Percentiles rank a stretch among this genome's conserved stretches.
These are phyloP conservation scores for Euphorbia lathyris DNA, from an alignment of 345 rosid species.

Conservation along the genomic window DNA sequence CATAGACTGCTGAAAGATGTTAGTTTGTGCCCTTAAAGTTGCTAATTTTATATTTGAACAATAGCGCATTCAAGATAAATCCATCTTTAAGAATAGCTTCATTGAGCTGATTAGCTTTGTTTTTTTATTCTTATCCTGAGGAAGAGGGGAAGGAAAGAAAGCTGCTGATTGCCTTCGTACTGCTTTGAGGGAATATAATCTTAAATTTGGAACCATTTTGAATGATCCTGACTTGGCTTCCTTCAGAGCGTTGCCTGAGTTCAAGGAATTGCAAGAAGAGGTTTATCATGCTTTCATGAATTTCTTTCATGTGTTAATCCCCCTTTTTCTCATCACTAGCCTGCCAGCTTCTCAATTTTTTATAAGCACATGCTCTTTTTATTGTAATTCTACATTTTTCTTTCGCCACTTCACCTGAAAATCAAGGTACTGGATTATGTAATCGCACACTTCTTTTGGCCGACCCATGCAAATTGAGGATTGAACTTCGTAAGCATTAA, in stretches of 20 bases:
- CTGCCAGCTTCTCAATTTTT: not conserved
- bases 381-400: not conserved
- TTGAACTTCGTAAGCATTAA: constrained; percentile 4
- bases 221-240: constrained; percentile 96
- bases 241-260: constrained; percentile 89
- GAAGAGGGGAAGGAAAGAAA: constrained; percentile 80
- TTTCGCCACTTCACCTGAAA: not conserved
- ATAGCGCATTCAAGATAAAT: not conserved
- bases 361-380: not conserved
- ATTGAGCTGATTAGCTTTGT: constrained; percentile 10
- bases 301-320: not conserved
- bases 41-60: not conserved
- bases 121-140: constrained; percentile 24
- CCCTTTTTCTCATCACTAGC: not conserved
- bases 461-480: not conserved
- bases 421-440: not conserved
- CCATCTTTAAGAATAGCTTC: not conserved
- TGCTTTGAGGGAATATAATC: constrained; percentile 82
- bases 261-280: constrained; percentile 95
- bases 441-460: not conserved
- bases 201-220: constrained; percentile 84
- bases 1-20: not conserved
- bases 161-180: constrained; percentile 78
- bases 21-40: not conserved
- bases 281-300: constrained; percentile 28